Evolutionary conservation across 164 flowering plant species (phyloP), one percentile per base, ranked within the genome.

Genomic region (Euptelea pleiosperma): DNA sequence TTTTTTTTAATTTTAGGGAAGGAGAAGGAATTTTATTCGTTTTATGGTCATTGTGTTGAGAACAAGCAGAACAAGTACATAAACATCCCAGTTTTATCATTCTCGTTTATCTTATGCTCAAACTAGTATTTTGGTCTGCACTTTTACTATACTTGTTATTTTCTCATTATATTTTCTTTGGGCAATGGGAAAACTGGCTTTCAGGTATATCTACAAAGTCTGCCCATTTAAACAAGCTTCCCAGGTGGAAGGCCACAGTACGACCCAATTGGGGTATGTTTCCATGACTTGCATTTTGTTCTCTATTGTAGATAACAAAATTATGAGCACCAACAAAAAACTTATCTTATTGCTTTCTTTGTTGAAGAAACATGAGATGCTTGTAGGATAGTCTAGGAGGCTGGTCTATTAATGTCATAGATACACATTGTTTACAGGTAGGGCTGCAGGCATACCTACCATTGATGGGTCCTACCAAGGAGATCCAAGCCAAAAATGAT

Each of bases 181-280:
- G 30, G 33, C n/a, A 29, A 26, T 55, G 8, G 10, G 33, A n/a
- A 16, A 37, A 53, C 36, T 52, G 51, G 40, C 34, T 66, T 52
- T 56, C 78, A 93, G 99, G 84, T 93, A 93, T 74, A 82, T 81
- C 44, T 94, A 94, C 81, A 94, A 91, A 67, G 78, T 94, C 16
- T 93, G 99, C 61, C 95, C 99, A 37, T 94, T 67, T 66, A 88
- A 91, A 70, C 75, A 91, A 76, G 96, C 99, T 70, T 75, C 96
- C 62, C 99, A 94, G 69, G 77, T 60, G 50, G 99, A 94, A 78
- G 93, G 93, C 55, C 81, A 91, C 58, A 64, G 87, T 42, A 70
- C 76, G 21, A 91, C 99, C 55, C 81, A 75, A 37, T 65, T 91
- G 70, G 99, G 99, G 97, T 87, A 78, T 19, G 84, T 65, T 10